Percentiles rank a stretch among this genome's conserved stretches.
These are phyloP conservation scores for Hymenoscyphus occultus DNA, from an alignment of 2,329 filamentous ascomycete genomes.

Conservation along the genomic window DNA sequence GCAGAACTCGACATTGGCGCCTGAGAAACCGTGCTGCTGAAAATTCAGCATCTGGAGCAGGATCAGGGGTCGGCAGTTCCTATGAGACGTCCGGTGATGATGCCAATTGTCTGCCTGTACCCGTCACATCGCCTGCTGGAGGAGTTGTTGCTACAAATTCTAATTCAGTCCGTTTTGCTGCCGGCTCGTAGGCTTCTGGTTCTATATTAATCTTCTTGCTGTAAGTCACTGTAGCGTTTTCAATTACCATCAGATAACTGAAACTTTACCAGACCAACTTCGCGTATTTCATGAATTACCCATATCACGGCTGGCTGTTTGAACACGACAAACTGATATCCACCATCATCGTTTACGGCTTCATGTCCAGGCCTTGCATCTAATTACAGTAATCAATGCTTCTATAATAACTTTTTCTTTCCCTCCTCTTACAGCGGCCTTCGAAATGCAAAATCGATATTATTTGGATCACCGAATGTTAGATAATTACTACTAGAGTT, in stretches of 20 bases:
- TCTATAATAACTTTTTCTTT: background rate
- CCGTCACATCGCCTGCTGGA: constrained; percentile 5
- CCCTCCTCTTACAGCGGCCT: background rate
- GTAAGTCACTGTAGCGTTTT: background rate
- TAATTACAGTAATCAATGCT: background rate
- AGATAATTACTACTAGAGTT: background rate
- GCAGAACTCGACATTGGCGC: constrained; percentile 33
- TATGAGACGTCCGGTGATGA: constrained; percentile 20
- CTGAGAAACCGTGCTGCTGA: constrained; percentile 28
- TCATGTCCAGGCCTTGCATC: background rate
- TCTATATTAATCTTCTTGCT: background rate
- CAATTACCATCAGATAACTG: background rate
- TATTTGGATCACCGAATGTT: background rate
- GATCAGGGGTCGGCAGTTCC: constrained; percentile 16
- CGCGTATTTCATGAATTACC: background rate
- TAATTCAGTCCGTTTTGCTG: constrained; percentile 2
- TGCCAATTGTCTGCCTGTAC: background rate
- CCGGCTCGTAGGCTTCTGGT: background rate
- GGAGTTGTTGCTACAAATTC: background rate
- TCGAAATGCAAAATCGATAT: background rate
- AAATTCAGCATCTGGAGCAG: constrained; percentile 13
- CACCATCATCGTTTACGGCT: background rate
- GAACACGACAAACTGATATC: background rate
- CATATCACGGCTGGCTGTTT: background rate
- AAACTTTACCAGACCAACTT: background rate